Base-by-base conservation (phyloP, 306 rosid species). In the Rubus idaeus region DNA sequence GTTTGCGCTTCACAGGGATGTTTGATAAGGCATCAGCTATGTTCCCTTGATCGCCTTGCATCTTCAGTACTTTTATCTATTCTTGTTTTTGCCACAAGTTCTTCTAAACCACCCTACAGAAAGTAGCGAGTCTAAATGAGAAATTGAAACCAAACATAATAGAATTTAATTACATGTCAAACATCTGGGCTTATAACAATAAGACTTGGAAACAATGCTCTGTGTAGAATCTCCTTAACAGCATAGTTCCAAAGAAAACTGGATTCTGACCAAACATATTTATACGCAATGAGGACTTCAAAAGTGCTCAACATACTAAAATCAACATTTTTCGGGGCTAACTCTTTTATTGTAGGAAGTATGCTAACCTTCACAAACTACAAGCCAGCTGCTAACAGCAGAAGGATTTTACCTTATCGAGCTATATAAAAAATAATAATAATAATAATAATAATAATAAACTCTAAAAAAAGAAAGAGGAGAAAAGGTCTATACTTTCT, bases 1-100 rank as follows among this genome's bases (percentile, higher is more conserved):
- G 96, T 81, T 92, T 92, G 4, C 97, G 92, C 93, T 92, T 95
- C 87, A 79, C 61, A n/a, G 93, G 91, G 81, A 81, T 74, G 73
- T 88, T 90, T 72, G 87, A 87, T 4, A 87, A 88, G 47, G 85
- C 84, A 87, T 86, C 90, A 55, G 82, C 84, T 63, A 72, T 86
- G 75, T 83, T 82, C 74, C 78, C 89, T 58, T 78, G 93, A 82
- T 87, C 81, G 10, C 78, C 80, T 78, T 88, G 93, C 98, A 95
- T 95, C 75, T 57, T 74, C 67, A 35, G 52, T 60, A 55, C 39
- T 68, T 76, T 73, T 71, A 61, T 57, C 49, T 73, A 80, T 56
- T 40, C 60, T 74, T 74, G 44, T 50, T 35, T 16, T 68, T 42
- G 70, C 45, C 51, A 6, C 30, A 40, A 11, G 23, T 39, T 37